Conservation (phyloP, 768 basidiomycete species). For the Termitomyces sp. region DNA sequence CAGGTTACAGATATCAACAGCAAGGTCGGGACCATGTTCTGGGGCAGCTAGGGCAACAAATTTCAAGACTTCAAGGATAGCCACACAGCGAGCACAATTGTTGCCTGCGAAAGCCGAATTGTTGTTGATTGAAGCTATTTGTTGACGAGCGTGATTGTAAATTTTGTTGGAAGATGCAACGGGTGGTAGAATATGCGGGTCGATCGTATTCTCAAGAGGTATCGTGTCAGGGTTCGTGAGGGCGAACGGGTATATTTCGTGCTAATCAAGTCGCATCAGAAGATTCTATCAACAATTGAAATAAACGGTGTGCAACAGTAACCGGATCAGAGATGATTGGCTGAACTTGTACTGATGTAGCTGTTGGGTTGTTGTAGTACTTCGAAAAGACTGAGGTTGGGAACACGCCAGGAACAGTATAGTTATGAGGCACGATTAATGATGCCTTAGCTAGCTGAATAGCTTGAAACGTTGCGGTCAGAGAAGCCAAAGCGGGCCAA, state of each 20-base stretch:
- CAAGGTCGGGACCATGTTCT: constrained; percentile 51
- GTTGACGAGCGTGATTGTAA: constrained; percentile 48
- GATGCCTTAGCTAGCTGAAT: constrained; percentile 7
- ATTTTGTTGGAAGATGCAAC: constrained; percentile 42
- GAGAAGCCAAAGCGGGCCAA: not conserved
- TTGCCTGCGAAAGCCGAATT: constrained; percentile 52
- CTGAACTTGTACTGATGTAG: constrained; percentile 68
- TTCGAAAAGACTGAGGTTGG: constrained; percentile 60
- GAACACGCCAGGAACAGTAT: constrained; percentile 58
- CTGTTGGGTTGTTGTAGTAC: constrained; percentile 73
- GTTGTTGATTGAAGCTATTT: constrained; percentile 50
- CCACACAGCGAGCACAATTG: constrained; percentile 57
- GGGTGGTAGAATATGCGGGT: constrained; percentile 66
- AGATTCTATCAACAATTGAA: not conserved
- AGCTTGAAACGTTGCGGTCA: constrained; percentile 5
- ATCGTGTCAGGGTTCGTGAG: constrained; percentile 63
- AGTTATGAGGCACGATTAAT: constrained; percentile 37
- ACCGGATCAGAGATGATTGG: constrained; percentile 76
- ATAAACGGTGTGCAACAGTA: constrained; percentile 35
- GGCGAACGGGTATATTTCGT: constrained; percentile 52
- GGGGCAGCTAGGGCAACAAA: constrained; percentile 65
- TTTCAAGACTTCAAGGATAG: constrained; percentile 58
- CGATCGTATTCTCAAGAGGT: constrained; percentile 52
- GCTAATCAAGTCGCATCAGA: constrained; percentile 29
- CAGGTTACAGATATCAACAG: constrained; percentile 56